Evolutionary conservation across 169 alveolate genomes (phyloP), one percentile per base, ranked within the genome.

Genomic region (Babesia sp.): DNA sequence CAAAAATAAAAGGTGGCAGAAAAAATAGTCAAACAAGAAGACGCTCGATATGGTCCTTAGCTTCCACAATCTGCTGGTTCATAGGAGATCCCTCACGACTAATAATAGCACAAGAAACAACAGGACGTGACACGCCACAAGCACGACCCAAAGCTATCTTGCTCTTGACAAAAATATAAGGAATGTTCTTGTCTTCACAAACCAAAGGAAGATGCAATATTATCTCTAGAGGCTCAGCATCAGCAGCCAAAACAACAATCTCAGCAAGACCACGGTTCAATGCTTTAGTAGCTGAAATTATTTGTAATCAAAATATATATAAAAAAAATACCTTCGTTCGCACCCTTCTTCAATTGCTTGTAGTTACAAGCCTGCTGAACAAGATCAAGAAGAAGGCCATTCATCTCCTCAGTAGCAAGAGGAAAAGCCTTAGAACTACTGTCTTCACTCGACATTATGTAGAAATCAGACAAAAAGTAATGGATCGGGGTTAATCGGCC

Each of bases 181-280:
- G 99, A 26, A 97, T 98, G 91, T 97, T 97, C 94, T 97, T 97
- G 87, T 98, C 99, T 87, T 97, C 99, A 78, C 99, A 97, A 54
- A 97, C 96, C 58, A 96, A 83, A 16, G 99, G 99, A 63, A 98
- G 93, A 83, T 97, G 99, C 50, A 97, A 90, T 24, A 98, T 95
- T 76, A 98, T 98, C 89, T 98, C 99, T 71, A 97, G 93, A 28
- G 99, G 99, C 92, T 98, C 99, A 31, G 99, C 97, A 87, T 98
- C 99, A 29, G 99, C 99, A 37, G 99, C 99, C 68, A 98, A 86
- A 39, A 98, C 91, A 54, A 98, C 96, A 60, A 98, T 79, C 79
- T 98, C 99, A 26, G 99, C 98, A 24, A 93, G 90, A 39, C 99
- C 99, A 64, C 99, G 92, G 86, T 96, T 97, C 60, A 98, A 89